Evolutionary conservation across 805 yeast species (phyloP).

Genomic region (Pichia deserticola): DNA sequence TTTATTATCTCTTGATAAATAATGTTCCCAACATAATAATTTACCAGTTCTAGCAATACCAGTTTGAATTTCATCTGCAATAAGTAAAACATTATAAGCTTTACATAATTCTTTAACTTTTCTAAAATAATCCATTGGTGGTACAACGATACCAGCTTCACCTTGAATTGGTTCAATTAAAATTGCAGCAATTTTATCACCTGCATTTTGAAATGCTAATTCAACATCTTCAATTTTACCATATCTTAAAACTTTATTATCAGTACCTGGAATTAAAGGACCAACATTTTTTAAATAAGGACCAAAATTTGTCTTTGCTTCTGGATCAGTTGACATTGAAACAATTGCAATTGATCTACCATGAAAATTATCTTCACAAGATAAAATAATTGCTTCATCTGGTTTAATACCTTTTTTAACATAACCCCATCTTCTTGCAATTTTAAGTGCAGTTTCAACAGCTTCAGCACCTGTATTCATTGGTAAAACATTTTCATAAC

Average conservation of each 20-base stretch:
- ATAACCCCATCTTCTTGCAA: slow-evolving; percentile 98
- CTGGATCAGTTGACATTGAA: slow-evolving; percentile 91
- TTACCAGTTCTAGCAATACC: slow-evolving; percentile 97
- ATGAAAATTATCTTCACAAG: slow-evolving; percentile 89
- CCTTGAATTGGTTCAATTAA: slow-evolving; percentile 95
- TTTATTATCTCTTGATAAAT: slow-evolving; percentile 40
- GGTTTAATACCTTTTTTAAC: slow-evolving; percentile 74
- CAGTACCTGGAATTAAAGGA: slow-evolving; percentile 73
- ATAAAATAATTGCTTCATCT: slow-evolving; percentile 77
- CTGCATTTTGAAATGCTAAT: slow-evolving; percentile 70
- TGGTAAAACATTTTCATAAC: slow-evolving; percentile 89
- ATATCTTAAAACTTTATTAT: slow-evolving; percentile 59
- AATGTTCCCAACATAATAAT: slow-evolving; percentile 84
- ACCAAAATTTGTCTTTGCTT: slow-evolving; percentile 81
- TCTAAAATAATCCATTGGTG: slow-evolving; percentile 72
- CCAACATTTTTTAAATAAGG: slow-evolving; percentile 83
- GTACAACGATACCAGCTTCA: slow-evolving; percentile 96
- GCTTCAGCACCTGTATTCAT: slow-evolving; percentile 99
- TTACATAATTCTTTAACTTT: slow-evolving; percentile 69
- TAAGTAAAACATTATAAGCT: slow-evolving; percentile 77
- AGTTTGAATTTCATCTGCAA: slow-evolving; percentile 96
- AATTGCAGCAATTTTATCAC: slow-evolving; percentile 85
- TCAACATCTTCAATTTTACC: slow-evolving; percentile 84
- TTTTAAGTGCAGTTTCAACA: slow-evolving; percentile 87
- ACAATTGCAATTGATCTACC: slow-evolving; percentile 94